Evolutionary conservation across 768 basidiomycete genomes (phyloP).

Genomic region (Porphyrellus cyaneotinctus): DNA sequence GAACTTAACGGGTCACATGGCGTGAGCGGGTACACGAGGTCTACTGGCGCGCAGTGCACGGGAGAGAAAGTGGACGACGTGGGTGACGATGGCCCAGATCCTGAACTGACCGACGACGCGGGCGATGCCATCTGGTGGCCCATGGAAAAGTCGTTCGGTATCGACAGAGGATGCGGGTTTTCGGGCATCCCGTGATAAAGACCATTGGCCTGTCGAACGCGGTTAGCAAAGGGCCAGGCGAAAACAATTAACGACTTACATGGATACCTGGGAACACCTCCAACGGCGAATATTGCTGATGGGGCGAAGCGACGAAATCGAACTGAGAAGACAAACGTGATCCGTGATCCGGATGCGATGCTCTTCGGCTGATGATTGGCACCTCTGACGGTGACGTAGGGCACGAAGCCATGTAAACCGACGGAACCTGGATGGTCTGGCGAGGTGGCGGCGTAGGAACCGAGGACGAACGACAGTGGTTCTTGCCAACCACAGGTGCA

Average conservation of each 20-base stretch:
- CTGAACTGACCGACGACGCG: slow-evolving; percentile 43
- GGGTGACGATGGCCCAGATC: slow-evolving; percentile 51
- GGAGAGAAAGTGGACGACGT: slow-evolving; percentile 50
- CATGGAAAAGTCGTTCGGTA: slow-evolving; percentile 35
- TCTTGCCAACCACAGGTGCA: slow-evolving; percentile 41
- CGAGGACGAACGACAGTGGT: slow-evolving; percentile 43
- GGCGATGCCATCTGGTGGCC: slow-evolving; percentile 48
- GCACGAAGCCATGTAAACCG: slow-evolving; percentile 59
- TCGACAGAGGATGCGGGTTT: slow-evolving; percentile 42
- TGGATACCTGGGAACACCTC: slow-evolving; percentile 33
- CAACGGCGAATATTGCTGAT: slow-evolving; percentile 34
- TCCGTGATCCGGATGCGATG: slow-evolving; percentile 48
- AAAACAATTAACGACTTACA: slow-evolving; percentile 32
- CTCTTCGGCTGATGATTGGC: slow-evolving; percentile 58
- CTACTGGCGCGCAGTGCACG: slow-evolving; percentile 12
- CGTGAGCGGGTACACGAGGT: slow-evolving; percentile 22
- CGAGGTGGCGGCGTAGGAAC: slow-evolving; percentile 66
- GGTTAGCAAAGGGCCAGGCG: slow-evolving; percentile 5
- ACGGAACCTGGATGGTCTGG: slow-evolving; percentile 68
- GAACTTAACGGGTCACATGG: slow-evolving; percentile 14
- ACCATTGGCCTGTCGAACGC: slow-evolving; percentile 40
- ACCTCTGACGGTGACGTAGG: slow-evolving; percentile 55
- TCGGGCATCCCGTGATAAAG: slow-evolving; percentile 49
- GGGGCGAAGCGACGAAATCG: slow-evolving; percentile 51
- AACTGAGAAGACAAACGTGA: slow-evolving; percentile 43